phyloP scores from a whole-genome alignment of 768 basidiomycete genomes.

The Mycena haematopus region DNA sequence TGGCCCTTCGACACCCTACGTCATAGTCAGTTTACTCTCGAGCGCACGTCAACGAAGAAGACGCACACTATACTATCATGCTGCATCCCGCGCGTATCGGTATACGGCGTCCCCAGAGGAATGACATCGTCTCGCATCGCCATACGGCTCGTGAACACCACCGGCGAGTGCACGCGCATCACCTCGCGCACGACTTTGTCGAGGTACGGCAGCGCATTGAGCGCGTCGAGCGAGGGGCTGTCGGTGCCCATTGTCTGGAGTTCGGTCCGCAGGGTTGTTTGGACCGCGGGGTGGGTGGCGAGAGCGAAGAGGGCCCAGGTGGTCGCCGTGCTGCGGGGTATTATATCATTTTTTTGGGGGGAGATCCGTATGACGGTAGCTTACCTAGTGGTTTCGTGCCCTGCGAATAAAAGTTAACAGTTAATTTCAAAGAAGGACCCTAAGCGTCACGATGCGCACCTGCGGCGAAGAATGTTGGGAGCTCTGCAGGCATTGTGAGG shows the following conservation, averaged over 20 bases:
- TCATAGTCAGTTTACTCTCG: background rate
- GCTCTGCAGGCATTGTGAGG: conserved; percentile 26
- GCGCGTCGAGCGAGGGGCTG: conserved; percentile 55
- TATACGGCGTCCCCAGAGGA: conserved; percentile 42
- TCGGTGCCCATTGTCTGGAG: conserved; percentile 45
- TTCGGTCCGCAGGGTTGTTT: conserved; percentile 53
- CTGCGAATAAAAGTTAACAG: conserved; percentile 35
- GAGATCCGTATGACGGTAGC: too few species aligned
- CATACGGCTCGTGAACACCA: conserved; percentile 37
- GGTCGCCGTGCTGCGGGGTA: conserved; percentile 30
- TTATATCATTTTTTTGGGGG: too few species aligned
- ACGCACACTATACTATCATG: conserved; percentile 38
- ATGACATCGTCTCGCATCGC: conserved; percentile 45
- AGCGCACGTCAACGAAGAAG: background rate
- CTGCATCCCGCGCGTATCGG: conserved; percentile 39
- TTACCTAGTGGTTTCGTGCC: conserved; percentile 48
- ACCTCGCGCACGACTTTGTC: conserved; percentile 54
- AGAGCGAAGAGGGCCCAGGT: conserved; percentile 56
- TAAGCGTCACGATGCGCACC: too few species aligned
- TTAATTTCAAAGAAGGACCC: too few species aligned
- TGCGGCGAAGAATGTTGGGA: conserved; percentile 20
- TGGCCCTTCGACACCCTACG: conserved; percentile 34
- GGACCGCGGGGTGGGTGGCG: conserved; percentile 43
- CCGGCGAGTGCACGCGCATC: conserved; percentile 48
- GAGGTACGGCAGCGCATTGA: conserved; percentile 57